Percentiles rank a stretch among this genome's conserved stretches.
These are phyloP conservation scores for Amylocystis lapponica DNA, from an alignment of 768 basidiomycete species.

Conservation along the genomic window DNA sequence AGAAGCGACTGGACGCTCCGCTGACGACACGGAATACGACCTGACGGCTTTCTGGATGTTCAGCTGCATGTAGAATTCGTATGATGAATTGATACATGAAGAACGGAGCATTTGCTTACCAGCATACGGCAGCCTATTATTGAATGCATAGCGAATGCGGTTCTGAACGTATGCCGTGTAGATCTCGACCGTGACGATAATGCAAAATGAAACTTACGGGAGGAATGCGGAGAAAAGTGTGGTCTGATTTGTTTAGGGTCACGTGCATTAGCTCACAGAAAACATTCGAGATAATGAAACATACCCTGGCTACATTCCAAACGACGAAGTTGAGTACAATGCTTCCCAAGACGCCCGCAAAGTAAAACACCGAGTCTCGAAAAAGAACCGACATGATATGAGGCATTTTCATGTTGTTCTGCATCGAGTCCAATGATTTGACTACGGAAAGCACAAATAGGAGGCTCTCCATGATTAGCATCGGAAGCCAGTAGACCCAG, in stretches of 20 bases:
- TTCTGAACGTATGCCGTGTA: too few relatives aligned
- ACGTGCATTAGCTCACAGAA: not conserved
- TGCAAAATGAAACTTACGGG: not conserved
- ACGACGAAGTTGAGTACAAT: slow-evolving; percentile 3
- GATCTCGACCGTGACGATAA: not conserved
- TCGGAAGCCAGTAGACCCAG: slow-evolving; percentile 1
- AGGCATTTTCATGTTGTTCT: not conserved
- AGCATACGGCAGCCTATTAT: not conserved
- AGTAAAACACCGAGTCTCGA: slow-evolving; percentile 2
- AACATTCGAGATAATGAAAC: not conserved
- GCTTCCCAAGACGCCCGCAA: not conserved
- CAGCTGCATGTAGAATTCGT: not conserved
- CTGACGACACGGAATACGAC: too few relatives aligned
- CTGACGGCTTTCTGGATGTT: slow-evolving; percentile 1
- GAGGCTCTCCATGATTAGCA: not conserved
- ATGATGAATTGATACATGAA: not conserved
- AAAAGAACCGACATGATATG: not conserved
- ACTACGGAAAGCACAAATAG: not conserved
- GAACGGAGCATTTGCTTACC: not conserved
- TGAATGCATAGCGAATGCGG: not conserved
- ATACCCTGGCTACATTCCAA: not conserved
- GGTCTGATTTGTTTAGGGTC: not conserved
- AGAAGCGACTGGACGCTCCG: too few relatives aligned
- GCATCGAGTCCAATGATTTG: not conserved
- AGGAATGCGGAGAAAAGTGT: not conserved